These are phyloP conservation scores for Penicillium silybi DNA, from an alignment of 495 filamentous ascomycete genomes.

Conservation along the genomic window DNA sequence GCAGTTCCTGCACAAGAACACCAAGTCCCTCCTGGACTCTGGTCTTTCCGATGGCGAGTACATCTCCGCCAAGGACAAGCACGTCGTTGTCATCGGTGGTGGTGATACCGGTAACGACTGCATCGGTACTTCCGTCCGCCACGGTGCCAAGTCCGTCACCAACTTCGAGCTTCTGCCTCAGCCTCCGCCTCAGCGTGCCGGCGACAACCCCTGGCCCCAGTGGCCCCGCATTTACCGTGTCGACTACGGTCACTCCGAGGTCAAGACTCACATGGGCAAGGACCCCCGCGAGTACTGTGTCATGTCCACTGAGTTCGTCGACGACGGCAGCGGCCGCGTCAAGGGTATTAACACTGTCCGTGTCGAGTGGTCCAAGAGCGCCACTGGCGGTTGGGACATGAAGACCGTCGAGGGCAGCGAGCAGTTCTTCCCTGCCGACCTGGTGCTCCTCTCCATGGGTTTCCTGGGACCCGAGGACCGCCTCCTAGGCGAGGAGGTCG, in stretches of 20 bases:
- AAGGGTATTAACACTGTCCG: constrained; percentile 97
- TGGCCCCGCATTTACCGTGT: constrained; percentile 99
- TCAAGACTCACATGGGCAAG: constrained; percentile 95
- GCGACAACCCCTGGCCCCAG: constrained; percentile 98
- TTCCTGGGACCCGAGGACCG: constrained; percentile 96
- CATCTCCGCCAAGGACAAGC: constrained; percentile 94
- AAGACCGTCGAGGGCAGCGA: constrained; percentile 93
- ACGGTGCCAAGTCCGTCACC: constrained; percentile 92
- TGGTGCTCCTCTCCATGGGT: constrained; percentile 96
- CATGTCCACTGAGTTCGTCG: constrained; percentile 97
- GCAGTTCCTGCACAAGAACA: constrained; percentile 98
- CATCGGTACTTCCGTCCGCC: constrained; percentile 96
- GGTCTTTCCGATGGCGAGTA: constrained; percentile 81
- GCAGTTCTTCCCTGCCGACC: constrained; percentile 95
- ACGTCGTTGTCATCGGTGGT: constrained; percentile 97
- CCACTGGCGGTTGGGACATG: constrained; percentile 97
- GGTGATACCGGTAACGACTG: constrained; percentile 99
- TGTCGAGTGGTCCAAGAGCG: constrained; percentile 93
- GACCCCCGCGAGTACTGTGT: constrained; percentile 98
- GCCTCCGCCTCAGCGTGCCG: constrained; percentile 87
- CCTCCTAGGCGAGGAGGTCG: constrained; percentile 78
- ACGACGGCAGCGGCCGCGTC: constrained; percentile 83
- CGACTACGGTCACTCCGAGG: constrained; percentile 95
- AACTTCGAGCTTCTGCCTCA: constrained; percentile 98
- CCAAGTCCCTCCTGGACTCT: constrained; percentile 96